Percentiles rank a stretch among this genome's conserved stretches.
phyloP scores from a whole-genome alignment of 129 eudicot genomes.

The Pseudognaphalium luteoalbum region DNA sequence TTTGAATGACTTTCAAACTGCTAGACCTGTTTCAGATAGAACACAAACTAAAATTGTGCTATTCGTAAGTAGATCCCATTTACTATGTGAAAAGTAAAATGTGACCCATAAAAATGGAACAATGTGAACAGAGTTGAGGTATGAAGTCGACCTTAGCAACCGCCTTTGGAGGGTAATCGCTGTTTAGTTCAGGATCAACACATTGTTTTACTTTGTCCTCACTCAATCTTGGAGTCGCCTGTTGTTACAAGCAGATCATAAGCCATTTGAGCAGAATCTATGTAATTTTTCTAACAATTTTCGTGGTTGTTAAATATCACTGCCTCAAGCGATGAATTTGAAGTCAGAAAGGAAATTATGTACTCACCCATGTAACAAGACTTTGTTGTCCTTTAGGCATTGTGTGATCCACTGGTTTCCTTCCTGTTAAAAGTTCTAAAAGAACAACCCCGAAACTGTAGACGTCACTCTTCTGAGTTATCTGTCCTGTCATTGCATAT shows the following conservation, averaged over 20 bases:
- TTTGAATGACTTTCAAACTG: neutral
- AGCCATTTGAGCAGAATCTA: neutral
- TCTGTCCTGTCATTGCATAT: conserved; percentile 44
- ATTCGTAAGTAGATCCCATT: neutral
- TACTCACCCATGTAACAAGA: conserved; percentile 78
- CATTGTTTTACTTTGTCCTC: conserved; percentile 94
- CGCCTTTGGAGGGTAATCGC: conserved; percentile 82
- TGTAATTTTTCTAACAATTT: neutral
- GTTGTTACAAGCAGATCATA: conserved; percentile 36
- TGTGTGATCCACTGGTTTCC: conserved; percentile 83
- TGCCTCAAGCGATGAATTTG: neutral
- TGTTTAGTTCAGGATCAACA: conserved; percentile 81
- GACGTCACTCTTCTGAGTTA: conserved; percentile 42
- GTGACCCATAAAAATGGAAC: neutral
- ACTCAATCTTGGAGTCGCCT: conserved; percentile 97
- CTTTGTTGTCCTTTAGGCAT: conserved; percentile 88
- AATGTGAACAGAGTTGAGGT: neutral
- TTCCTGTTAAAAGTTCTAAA: conserved; percentile 68
- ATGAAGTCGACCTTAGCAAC: conserved; percentile 62
- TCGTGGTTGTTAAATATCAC: too few species aligned
- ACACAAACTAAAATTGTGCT: neutral
- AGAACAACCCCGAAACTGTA: conserved; percentile 78
- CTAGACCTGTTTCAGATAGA: neutral
- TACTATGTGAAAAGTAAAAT: neutral
- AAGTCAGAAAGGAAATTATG: neutral